Percentiles rank a stretch among this genome's conserved stretches.
phyloP scores from a whole-genome alignment of 805 yeast species.

The Candida manassasensis region DNA sequence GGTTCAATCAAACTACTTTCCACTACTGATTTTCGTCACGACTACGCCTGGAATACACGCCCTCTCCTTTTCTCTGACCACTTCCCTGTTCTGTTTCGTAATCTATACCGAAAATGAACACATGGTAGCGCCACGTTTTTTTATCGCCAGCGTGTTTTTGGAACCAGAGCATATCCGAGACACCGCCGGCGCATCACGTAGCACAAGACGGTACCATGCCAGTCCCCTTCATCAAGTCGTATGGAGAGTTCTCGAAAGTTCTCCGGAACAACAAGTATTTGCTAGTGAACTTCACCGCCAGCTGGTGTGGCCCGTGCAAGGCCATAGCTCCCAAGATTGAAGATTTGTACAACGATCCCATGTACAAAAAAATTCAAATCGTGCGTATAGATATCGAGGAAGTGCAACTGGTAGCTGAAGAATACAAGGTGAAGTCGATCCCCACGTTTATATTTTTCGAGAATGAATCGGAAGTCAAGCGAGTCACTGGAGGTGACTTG shows the following conservation, averaged over 20 bases:
- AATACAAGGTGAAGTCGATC: slow-evolving; percentile 32
- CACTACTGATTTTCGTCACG: too few species aligned
- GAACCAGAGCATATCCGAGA: too few species aligned
- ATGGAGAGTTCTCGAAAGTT: background rate
- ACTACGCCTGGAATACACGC: too few species aligned
- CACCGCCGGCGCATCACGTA: too few species aligned
- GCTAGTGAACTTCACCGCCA: slow-evolving; percentile 51
- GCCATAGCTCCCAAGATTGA: slow-evolving; percentile 45
- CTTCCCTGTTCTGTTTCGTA: too few species aligned
- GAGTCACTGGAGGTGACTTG: slow-evolving; percentile 26
- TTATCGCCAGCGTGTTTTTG: too few species aligned
- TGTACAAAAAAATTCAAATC: slow-evolving; percentile 32
- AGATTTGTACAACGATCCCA: slow-evolving; percentile 24
- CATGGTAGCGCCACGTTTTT: too few species aligned
- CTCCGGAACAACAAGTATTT: slow-evolving; percentile 29
- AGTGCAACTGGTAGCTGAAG: slow-evolving; percentile 30
- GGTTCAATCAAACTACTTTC: too few species aligned
- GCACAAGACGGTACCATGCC: background rate
- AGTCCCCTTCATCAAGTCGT: background rate
- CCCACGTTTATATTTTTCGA: slow-evolving; percentile 35
- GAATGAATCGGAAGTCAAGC: slow-evolving; percentile 29
- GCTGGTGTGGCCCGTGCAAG: slow-evolving; percentile 58
- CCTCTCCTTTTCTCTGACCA: too few species aligned
- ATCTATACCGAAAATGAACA: too few species aligned
- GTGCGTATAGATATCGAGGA: slow-evolving; percentile 45